phyloP scores from a whole-genome alignment of 2,329 filamentous ascomycete species.

The Colletotrichum musae region DNA sequence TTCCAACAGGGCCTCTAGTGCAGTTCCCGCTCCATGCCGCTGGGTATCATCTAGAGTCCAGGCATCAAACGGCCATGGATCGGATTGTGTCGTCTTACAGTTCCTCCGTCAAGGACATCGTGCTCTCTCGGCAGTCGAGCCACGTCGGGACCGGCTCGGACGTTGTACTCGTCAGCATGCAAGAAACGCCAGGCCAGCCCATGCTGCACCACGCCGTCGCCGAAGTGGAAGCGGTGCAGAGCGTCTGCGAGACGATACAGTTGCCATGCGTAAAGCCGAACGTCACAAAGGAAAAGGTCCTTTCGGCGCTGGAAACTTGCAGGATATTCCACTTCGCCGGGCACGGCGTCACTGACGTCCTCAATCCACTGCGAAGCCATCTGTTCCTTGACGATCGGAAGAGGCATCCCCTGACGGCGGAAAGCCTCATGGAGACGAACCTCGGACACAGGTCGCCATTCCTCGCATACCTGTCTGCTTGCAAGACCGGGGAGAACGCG shows the following conservation, averaged over 20 bases:
- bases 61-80: neutral
- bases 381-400: constrained; percentile 3
- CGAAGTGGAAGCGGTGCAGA: constrained; percentile 43
- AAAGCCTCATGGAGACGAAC: constrained; percentile 38
- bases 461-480: constrained; percentile 57
- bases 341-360: neutral
- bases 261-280: constrained; percentile 13
- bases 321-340: neutral
- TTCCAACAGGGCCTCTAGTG: constrained; percentile 49
- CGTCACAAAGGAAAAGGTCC: constrained; percentile 43
- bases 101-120: neutral
- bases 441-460: constrained; percentile 45
- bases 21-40: constrained; percentile 53
- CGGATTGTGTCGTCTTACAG: neutral
- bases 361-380: constrained; percentile 37
- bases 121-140: neutral
- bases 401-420: constrained; percentile 34
- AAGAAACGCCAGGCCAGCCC: constrained; percentile 13
- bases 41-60: constrained; percentile 45
- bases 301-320: constrained; percentile 41
- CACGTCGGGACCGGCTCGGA: neutral
- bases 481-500: constrained; percentile 48
- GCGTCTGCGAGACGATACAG: constrained; percentile 24
- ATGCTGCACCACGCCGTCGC: constrained; percentile 40
- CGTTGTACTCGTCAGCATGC: constrained; percentile 49